Base-by-base conservation (phyloP, 768 basidiomycete species). In the Boletus rufocinnamomeus region DNA sequence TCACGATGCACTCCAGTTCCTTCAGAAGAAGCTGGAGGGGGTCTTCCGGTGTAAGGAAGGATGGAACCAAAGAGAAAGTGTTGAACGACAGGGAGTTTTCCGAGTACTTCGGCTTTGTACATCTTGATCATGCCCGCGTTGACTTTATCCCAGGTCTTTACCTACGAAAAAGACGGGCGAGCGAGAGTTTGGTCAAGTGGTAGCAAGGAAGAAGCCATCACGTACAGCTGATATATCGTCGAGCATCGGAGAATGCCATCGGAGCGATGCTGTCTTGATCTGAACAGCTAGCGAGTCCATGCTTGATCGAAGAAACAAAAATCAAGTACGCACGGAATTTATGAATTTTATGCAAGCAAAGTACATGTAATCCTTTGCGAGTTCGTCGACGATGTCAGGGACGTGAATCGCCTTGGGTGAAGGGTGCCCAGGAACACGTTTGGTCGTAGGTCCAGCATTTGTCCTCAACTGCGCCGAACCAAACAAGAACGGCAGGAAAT, bases 211-310 rank as follows among this genome's bases (percentile, higher is more conserved):
- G 17, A 9, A 27, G 2, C 8, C 30, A 27, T 17, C 21, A 66
- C 79, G 43, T 60, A 75, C 94, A 0, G 89, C 93, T 1, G 94
- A 95, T 55, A 98, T 98, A 68, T 98, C 96, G 72, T 98, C 93
- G 8, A 99, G 83, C 96, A 99, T 98, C 1, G 96, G 96, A 0
- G 94, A 97, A 75, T 99, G 96, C 96, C 96, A 99, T 52, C 94
- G 83, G 1, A 98, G 80, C 0, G 95, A 95, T 0, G 95, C 95
- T 0, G 95, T 93, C 71, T 98, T 98, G 63, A 98, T 93, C 92
- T 95, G 60, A 14, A 28, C 30, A 21, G 16, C 49, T 2, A 7
- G 32, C 40, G 0, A 28, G 47, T 43, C 28, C 17, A n/a, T 23
- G 50, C 2, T 1, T 10, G 32, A 27, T 44, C 10, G 35, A 57